Evolutionary conservation across 495 filamentous ascomycete species (phyloP).

Genomic region (Lasiosphaeriaceae sp.): DNA sequence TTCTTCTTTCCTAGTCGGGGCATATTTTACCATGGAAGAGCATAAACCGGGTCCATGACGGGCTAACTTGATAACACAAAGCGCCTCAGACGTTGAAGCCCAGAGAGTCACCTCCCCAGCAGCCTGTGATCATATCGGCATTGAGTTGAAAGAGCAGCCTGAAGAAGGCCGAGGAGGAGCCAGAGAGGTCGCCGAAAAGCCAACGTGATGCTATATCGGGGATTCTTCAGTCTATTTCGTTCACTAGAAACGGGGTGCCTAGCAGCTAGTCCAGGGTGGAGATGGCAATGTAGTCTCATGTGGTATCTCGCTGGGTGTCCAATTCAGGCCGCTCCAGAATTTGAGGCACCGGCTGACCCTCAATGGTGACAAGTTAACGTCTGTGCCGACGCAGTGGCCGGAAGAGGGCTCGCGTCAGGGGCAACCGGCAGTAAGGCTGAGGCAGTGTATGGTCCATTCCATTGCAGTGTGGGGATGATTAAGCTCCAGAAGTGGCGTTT

Average conservation of each 20-base stretch:
- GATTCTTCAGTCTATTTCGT: neutral
- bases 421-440: constrained; percentile 2
- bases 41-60: too few relatives aligned
- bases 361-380: neutral
- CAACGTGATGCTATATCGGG: neutral
- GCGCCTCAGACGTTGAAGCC: too few relatives aligned
- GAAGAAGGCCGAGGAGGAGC: neutral
- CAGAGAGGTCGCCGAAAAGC: neutral
- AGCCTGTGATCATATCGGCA: neutral
- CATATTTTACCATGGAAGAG: too few relatives aligned
- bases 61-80: too few relatives aligned
- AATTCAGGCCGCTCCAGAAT: neutral
- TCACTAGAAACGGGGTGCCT: neutral
- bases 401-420: neutral
- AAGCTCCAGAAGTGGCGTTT: neutral
- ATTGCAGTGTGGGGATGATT: neutral
- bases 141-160: neutral
- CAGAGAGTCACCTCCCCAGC: neutral
- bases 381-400: neutral
- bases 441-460: neutral
- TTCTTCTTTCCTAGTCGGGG: too few relatives aligned
- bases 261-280: neutral
- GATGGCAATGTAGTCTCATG: neutral
- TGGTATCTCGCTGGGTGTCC: neutral
- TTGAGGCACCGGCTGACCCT: neutral